Evolutionary conservation across 176 grass and related monocot species (phyloP).

Genomic region (Avena eriantha): DNA sequence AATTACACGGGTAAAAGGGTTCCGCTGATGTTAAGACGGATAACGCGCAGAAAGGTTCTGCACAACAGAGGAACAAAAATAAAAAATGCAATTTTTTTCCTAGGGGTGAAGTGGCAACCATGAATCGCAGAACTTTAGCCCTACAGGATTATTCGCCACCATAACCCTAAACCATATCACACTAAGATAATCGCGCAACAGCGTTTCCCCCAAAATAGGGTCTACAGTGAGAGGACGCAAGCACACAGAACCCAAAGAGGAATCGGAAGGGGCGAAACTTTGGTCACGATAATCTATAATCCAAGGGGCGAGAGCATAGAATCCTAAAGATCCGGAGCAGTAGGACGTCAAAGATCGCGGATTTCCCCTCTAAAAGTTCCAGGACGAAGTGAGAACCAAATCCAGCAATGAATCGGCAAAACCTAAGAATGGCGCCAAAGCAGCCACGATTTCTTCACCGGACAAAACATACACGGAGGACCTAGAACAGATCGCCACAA

Average conservation of each 20-base stretch:
- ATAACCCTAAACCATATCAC: background rate
- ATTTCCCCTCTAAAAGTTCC: background rate
- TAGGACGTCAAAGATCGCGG: background rate
- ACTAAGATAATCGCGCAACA: background rate
- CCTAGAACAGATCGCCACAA: background rate
- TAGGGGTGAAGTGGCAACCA: background rate
- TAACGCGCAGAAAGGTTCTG: background rate
- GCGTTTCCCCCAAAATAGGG: background rate
- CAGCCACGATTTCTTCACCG: background rate
- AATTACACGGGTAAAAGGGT: background rate
- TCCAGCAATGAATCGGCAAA: background rate
- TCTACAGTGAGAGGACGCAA: background rate
- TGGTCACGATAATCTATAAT: background rate
- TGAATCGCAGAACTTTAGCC: background rate
- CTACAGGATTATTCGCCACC: background rate
- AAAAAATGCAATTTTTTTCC: constrained; percentile 12
- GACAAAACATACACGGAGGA: background rate
- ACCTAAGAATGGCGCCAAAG: background rate
- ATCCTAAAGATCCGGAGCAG: background rate
- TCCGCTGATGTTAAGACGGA: background rate
- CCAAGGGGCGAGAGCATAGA: background rate
- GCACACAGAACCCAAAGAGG: background rate
- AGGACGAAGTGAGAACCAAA: background rate
- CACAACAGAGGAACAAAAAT: background rate
- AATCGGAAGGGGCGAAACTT: background rate